A percentile compares a stretch with the other conserved stretches of the same genome.
These are phyloP conservation scores for Penicillium mononematosum DNA, from an alignment of 495 filamentous ascomycete genomes.

Conservation along the genomic window DNA sequence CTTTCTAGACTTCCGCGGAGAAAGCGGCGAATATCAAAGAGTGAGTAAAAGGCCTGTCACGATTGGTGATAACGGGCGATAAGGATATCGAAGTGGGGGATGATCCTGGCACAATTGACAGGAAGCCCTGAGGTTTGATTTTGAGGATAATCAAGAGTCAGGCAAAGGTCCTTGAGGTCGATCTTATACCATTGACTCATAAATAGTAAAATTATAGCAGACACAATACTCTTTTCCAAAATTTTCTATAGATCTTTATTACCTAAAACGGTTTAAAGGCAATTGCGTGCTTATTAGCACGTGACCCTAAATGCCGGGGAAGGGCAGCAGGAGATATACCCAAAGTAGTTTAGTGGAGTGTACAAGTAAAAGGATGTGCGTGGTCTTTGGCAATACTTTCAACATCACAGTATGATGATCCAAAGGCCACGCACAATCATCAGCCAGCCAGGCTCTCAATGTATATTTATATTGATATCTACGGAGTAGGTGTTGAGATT, in stretches of 20 bases:
- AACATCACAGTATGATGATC: background rate
- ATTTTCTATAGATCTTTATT: slow-evolving; percentile 22
- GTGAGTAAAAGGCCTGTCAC: slow-evolving; percentile 27
- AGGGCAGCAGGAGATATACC: background rate
- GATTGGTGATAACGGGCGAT: slow-evolving; percentile 32
- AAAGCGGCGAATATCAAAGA: slow-evolving; percentile 22
- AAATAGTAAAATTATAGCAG: background rate
- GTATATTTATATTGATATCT: background rate
- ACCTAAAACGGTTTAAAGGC: slow-evolving; percentile 6
- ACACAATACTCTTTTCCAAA: background rate
- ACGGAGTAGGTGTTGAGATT: background rate
- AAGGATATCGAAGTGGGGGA: slow-evolving; percentile 14
- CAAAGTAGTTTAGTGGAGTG: background rate
- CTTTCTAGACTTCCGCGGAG: slow-evolving; percentile 33
- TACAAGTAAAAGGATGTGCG: background rate
- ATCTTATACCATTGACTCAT: slow-evolving; percentile 1
- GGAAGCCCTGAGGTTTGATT: slow-evolving; percentile 1
- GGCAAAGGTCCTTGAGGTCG: too few relatives aligned
- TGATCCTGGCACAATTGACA: background rate
- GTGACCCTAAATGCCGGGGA: background rate
- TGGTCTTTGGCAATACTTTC: background rate
- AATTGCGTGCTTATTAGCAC: slow-evolving; percentile 8
- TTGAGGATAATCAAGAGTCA: background rate
- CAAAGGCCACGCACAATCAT: background rate
- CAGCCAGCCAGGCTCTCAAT: background rate